phyloP scores from a whole-genome alignment of 1,284 basidiomycete species.

The Ustilago curta region DNA sequence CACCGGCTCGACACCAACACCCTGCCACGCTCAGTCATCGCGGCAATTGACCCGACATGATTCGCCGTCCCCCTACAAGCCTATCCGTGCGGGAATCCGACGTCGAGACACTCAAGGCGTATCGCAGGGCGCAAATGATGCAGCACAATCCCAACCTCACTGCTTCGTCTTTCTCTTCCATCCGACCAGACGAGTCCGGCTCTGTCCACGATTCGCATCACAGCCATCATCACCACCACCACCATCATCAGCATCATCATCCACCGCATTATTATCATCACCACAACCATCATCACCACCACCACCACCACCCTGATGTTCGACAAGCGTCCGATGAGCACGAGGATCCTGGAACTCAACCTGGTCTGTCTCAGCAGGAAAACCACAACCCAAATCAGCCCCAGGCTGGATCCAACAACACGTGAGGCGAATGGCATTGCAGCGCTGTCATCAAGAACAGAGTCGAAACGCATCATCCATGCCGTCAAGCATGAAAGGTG shows the following conservation, averaged over 20 bases:
- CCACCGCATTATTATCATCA: constrained; percentile 23
- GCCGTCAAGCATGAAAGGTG: background rate
- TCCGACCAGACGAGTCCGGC: constrained; percentile 38
- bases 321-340: constrained; percentile 21
- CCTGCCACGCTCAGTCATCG: background rate
- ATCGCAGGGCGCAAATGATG: constrained; percentile 45
- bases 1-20: background rate
- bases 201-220: constrained; percentile 39
- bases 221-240: constrained; percentile 12
- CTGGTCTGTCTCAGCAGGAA: constrained; percentile 48
- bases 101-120: constrained; percentile 51
- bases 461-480: background rate
- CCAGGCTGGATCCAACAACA: constrained; percentile 16
- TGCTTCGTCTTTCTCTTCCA: constrained; percentile 37
- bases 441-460: background rate
- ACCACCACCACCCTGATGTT: constrained; percentile 17
- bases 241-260: constrained; percentile 14
- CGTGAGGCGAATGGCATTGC: constrained; percentile 7
- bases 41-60: constrained; percentile 11
- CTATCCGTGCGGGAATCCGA: constrained; percentile 47
- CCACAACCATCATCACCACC: constrained; percentile 19
- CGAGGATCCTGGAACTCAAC: constrained; percentile 37
- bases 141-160: constrained; percentile 48
- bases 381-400: constrained; percentile 50
- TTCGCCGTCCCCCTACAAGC: constrained; percentile 39